These are phyloP conservation scores for Kwoniella sp. DNA, from an alignment of 768 basidiomycete species.

Conservation along the genomic window DNA sequence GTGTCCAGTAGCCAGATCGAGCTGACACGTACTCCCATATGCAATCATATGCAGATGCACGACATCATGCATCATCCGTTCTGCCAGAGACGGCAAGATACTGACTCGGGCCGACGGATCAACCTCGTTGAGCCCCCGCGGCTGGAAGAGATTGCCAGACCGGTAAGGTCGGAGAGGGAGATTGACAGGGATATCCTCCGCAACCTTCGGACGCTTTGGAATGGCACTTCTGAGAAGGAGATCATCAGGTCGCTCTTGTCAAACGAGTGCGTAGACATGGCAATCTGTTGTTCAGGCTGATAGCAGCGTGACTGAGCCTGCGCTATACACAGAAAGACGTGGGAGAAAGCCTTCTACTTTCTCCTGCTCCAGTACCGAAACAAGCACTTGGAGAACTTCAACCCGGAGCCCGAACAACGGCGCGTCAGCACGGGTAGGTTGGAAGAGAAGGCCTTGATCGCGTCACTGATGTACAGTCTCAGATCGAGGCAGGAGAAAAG, in stretches of 20 bases:
- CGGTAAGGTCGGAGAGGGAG: slow-evolving; percentile 63
- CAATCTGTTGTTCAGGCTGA: not conserved
- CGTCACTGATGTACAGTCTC: not conserved
- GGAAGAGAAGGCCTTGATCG: not conserved
- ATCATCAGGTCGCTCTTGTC: slow-evolving; percentile 44
- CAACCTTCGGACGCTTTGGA: slow-evolving; percentile 79
- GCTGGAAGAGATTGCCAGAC: slow-evolving; percentile 64
- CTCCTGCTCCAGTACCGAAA: slow-evolving; percentile 73
- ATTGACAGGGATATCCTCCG: slow-evolving; percentile 74
- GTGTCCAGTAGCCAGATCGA: not conserved
- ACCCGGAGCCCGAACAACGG: slow-evolving; percentile 32
- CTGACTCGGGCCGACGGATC: slow-evolving; percentile 24
- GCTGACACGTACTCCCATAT: not conserved
- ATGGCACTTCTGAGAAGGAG: slow-evolving; percentile 50
- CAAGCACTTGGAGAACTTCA: slow-evolving; percentile 58
- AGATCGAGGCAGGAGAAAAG: slow-evolving; percentile 12
- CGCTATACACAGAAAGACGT: slow-evolving; percentile 32
- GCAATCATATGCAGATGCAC: slow-evolving; percentile 81
- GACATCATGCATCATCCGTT: slow-evolving; percentile 84
- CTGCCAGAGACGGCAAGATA: slow-evolving; percentile 56
- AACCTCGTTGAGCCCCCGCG: slow-evolving; percentile 59
- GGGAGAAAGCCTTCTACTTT: slow-evolving; percentile 86
- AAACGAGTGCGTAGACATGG: slow-evolving; percentile 28
- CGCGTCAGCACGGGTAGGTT: slow-evolving; percentile 6
- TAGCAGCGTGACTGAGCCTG: not conserved